Conservation (phyloP, 805 yeast genomes). For the Candida verbasci region DNA sequence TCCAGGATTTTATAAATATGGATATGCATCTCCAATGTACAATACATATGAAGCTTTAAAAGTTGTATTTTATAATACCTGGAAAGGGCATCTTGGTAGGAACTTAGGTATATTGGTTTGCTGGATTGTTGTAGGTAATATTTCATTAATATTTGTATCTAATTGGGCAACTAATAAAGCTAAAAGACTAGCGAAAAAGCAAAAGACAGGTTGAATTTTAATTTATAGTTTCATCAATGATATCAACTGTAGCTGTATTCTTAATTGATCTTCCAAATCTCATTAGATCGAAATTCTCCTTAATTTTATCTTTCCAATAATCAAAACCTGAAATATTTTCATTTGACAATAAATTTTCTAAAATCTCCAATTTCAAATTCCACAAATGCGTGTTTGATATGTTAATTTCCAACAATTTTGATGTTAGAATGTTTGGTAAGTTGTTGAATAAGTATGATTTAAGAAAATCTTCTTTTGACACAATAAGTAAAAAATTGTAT, state of each 20-base stretch:
- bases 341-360: conserved; percentile 19
- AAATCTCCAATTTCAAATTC: conserved; percentile 17
- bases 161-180: conserved; percentile 9
- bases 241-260: conserved; percentile 19
- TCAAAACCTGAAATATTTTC: conserved; percentile 11
- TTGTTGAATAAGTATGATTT: conserved; percentile 17
- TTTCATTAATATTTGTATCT: conserved; percentile 9
- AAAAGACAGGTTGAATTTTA: too few species aligned
- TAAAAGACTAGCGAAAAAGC: too few species aligned
- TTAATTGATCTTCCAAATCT: conserved; percentile 20
- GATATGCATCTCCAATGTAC: conserved; percentile 35
- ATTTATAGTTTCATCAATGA: conserved; percentile 18
- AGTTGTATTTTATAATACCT: conserved; percentile 30
- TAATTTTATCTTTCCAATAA: conserved; percentile 21
- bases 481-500: conserved; percentile 15
- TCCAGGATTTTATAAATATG: conserved; percentile 29
- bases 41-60: conserved; percentile 27
- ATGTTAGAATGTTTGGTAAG: conserved; percentile 21
- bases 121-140: conserved; percentile 23
- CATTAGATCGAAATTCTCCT: conserved; percentile 16
- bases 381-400: conserved; percentile 20
- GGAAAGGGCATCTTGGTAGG: conserved; percentile 29
- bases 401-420: conserved; percentile 15
- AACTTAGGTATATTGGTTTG: conserved; percentile 23
- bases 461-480: conserved; percentile 18